Evolutionary conservation across 2,329 filamentous ascomycete genomes (phyloP).

Genomic region (Dryadomyces quercivorus): DNA sequence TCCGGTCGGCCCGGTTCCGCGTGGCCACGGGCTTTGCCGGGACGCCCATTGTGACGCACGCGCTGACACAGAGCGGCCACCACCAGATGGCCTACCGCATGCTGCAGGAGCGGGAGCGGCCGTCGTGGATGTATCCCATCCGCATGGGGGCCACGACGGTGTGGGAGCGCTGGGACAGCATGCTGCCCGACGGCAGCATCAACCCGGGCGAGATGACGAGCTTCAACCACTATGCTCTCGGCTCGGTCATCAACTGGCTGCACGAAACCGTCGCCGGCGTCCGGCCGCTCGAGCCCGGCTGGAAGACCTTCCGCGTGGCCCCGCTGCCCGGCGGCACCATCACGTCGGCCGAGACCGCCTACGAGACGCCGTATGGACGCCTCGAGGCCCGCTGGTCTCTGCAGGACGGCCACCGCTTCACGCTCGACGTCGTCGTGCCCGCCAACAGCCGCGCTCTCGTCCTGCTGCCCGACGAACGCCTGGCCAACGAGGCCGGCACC

Average conservation of each 20-base stretch:
- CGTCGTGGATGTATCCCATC: conserved; percentile 26
- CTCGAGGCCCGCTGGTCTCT: conserved; percentile 18
- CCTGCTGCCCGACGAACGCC: conserved; percentile 6
- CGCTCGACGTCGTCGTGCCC: conserved; percentile 8
- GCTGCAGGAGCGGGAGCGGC: conserved; percentile 19
- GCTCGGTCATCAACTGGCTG: conserved; percentile 25
- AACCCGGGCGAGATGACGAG: conserved; percentile 28
- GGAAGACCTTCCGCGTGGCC: conserved; percentile 17
- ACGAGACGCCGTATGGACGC: conserved; percentile 21
- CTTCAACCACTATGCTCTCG: conserved; percentile 29
- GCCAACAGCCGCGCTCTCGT: conserved; percentile 9
- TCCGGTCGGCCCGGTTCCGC: conserved; percentile 8
- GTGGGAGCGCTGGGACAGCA: conserved; percentile 30
- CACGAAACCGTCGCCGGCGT: conserved; percentile 22
- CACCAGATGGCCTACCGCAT: conserved; percentile 19
- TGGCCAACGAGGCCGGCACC: neutral
- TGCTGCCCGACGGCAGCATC: conserved; percentile 23
- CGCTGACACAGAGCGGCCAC: conserved; percentile 5
- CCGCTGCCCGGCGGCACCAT: conserved; percentile 19
- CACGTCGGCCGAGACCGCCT: conserved; percentile 12
- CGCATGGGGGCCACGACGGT: conserved; percentile 26
- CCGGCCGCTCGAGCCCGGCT: conserved; percentile 16
- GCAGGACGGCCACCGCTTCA: conserved; percentile 3
- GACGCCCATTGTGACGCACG: conserved; percentile 14
- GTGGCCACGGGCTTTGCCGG: conserved; percentile 18